phyloP scores from a whole-genome alignment of 2,329 filamentous ascomycete species.

The Fusarium sp. region DNA sequence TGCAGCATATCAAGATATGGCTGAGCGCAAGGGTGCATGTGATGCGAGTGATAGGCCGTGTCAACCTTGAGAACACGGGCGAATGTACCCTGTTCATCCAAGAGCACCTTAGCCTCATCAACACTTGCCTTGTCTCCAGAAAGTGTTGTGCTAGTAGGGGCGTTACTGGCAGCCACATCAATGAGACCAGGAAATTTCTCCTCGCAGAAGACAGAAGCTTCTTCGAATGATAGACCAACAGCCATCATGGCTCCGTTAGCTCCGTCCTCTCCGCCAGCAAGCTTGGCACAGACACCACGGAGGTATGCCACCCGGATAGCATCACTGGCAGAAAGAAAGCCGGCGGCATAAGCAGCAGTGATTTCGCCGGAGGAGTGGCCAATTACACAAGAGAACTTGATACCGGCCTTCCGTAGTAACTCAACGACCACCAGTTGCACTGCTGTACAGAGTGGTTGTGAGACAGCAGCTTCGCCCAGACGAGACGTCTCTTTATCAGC shows the following conservation, averaged over 20 bases:
- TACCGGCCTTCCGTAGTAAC: slow-evolving; percentile 47
- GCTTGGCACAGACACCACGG: slow-evolving; percentile 18
- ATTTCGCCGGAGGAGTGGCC: slow-evolving; percentile 67
- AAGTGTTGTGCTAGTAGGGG: slow-evolving; percentile 44
- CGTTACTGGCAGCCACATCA: slow-evolving; percentile 47
- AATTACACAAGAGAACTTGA: slow-evolving; percentile 55
- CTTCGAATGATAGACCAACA: slow-evolving; percentile 39
- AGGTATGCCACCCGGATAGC: slow-evolving; percentile 46
- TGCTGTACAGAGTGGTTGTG: slow-evolving; percentile 52
- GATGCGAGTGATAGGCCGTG: slow-evolving; percentile 64
- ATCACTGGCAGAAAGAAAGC: slow-evolving; percentile 52
- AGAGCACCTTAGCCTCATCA: slow-evolving; percentile 34
- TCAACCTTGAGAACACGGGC: slow-evolving; percentile 57
- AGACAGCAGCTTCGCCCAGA: slow-evolving; percentile 46
- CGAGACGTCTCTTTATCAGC: not conserved
- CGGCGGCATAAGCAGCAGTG: slow-evolving; percentile 63
- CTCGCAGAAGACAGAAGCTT: slow-evolving; percentile 14
- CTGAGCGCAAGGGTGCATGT: slow-evolving; percentile 55
- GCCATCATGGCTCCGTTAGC: slow-evolving; percentile 43
- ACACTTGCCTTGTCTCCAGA: slow-evolving; percentile 52
- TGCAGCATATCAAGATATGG: slow-evolving; percentile 26
- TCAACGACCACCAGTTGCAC: slow-evolving; percentile 50
- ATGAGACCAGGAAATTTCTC: slow-evolving; percentile 36
- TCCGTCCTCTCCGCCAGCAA: slow-evolving; percentile 1
- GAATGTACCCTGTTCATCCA: slow-evolving; percentile 32